Conservation (phyloP, 148 eudicot genomes). For the Polygonum maritimum region DNA sequence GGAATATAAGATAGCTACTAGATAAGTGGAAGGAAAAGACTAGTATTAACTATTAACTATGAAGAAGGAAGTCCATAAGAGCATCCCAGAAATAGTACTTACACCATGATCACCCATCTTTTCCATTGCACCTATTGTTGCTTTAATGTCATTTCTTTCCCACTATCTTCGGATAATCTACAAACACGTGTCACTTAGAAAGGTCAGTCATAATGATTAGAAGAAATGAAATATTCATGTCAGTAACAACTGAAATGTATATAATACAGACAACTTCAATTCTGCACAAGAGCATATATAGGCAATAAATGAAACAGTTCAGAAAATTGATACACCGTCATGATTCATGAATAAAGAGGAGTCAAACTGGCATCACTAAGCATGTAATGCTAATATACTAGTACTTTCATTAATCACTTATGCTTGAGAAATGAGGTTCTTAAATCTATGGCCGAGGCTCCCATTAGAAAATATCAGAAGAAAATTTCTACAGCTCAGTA, state of each 20-base stretch:
- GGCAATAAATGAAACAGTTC: not conserved
- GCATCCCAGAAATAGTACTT: constrained; percentile 22
- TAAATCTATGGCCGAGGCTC: not conserved
- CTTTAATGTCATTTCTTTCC: constrained; percentile 87
- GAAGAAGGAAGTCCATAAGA: constrained; percentile 1
- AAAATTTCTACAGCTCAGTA: not conserved
- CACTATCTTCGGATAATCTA: constrained; percentile 74
- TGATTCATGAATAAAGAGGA: not conserved
- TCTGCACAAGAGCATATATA: not conserved
- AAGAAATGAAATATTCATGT: not conserved
- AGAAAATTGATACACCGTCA: not conserved
- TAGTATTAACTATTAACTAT: no score
- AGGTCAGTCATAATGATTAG: not conserved
- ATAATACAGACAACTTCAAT: not conserved
- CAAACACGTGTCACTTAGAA: not conserved
- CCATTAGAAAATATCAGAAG: not conserved
- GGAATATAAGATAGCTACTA: not conserved
- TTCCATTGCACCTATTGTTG: constrained; percentile 63
- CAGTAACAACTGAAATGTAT: not conserved
- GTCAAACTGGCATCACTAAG: not conserved
- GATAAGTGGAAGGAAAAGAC: not conserved
- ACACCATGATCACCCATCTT: constrained; percentile 92
- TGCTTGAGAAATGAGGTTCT: not conserved
- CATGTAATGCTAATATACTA: not conserved
- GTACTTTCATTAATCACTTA: not conserved